phyloP scores from a whole-genome alignment of 495 filamentous ascomycete species.

The Lophium mytilinum region DNA sequence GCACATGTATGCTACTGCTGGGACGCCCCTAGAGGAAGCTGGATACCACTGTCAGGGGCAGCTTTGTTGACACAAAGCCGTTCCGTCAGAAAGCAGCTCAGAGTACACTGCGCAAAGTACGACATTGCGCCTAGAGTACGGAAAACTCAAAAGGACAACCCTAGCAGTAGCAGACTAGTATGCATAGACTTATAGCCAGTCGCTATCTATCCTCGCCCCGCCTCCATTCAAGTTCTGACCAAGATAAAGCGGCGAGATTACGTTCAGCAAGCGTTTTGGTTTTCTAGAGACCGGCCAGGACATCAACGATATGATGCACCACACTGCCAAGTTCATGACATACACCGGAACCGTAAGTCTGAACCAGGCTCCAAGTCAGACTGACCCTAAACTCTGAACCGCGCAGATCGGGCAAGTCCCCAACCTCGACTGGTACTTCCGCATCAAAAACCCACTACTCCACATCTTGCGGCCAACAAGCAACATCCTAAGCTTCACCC shows the following conservation, averaged over 20 bases:
- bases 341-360: constrained; percentile 38
- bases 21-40: too few relatives aligned
- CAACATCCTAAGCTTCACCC: constrained; percentile 48
- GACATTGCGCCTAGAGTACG: too few relatives aligned
- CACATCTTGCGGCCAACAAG: constrained; percentile 33
- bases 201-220: too few relatives aligned
- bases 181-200: too few relatives aligned
- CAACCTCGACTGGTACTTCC: constrained; percentile 38
- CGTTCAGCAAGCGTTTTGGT: constrained; percentile 35
- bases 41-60: too few relatives aligned
- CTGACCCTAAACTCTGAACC: background rate
- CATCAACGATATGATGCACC: constrained; percentile 36
- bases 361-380: background rate
- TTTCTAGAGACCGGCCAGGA: constrained; percentile 36
- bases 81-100: too few relatives aligned
- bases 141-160: too few relatives aligned
- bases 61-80: too few relatives aligned
- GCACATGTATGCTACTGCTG: too few relatives aligned
- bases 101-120: too few relatives aligned
- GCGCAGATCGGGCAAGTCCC: constrained; percentile 43
- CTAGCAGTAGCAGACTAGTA: too few relatives aligned
- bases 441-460: constrained; percentile 45
- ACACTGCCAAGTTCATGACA: constrained; percentile 38
- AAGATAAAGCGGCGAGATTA: constrained; percentile 35
- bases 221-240: too few relatives aligned